Base-by-base conservation (phyloP, 2,329 filamentous ascomycete species). In the Curvularia lunata region DNA sequence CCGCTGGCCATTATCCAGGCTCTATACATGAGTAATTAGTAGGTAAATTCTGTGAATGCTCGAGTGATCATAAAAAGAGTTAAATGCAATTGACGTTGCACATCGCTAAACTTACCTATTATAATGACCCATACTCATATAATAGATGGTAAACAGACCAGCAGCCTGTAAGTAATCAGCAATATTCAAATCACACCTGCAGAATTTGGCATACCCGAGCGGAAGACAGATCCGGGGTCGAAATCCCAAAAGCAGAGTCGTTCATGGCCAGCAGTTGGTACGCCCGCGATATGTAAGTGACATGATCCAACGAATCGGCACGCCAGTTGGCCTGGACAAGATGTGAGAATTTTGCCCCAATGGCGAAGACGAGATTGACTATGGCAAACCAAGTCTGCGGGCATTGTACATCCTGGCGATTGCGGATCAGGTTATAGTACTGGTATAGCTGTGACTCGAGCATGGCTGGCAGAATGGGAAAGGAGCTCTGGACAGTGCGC, bases 291-390 rank as follows among this genome's bases (percentile, higher is more conserved):
- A 74, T 69, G 52, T 75, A 78, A 3, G 73, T 41, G 8, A 72
- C 16, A 52, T 77, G 73, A 19, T 76, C 71, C 6, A 7, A 58
- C 47, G 4, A 47, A 45, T 70, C 58, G 10, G 51, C 63, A 7
- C 53, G 56, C 63, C 63, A 69, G 2, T 59, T 53, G 2, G 69
- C 67, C 40, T 68, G 50, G 1, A 59, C 59, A 38, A 76, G 61
- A 43, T 71, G 65, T 4, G 71, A 70, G 54, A 73, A 72, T 41
- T 70, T 65, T 18, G 75, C 66, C 4, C 72, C 76, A 34, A 79
- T 75, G n/a, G 77, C 77, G 49, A 79, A 76, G 2, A 79, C 67
- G 12, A 78, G 54, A 49, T 79, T 78, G 16, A 79, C 48, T 12
- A 75, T 69, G 6, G 70, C 72, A 4, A 69, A 65, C 75, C 75